Base-by-base conservation (phyloP, 768 basidiomycete genomes). In the Hirschioporus abietinus region DNA sequence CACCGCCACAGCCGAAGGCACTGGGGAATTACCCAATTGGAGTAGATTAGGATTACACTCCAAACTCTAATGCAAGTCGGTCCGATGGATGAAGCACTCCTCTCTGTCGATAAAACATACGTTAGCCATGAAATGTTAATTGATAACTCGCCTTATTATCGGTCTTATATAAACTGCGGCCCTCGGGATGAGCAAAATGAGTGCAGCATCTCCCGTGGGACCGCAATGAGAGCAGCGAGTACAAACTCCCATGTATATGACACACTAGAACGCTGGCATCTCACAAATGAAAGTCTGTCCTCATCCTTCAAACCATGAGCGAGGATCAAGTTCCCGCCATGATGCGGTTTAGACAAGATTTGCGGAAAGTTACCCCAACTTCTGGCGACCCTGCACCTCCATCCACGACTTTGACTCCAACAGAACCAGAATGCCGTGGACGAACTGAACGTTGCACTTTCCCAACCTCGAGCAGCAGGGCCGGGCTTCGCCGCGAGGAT, bases 281-380 rank as follows among this genome's bases (percentile, higher is more conserved):
- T 30, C 42, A 52, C 42, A 52, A 52, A 52, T 52, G 42, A 52
- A 52, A 52, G 42, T 52, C 42, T 52, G 42, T 52, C 42, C 42
- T 12, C 42, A 52, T 20, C 42, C 42, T 52, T 20, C 6, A 12
- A 12, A 15, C 15, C 12, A 52, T 20, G 42, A 52, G 42, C 42
- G 42, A 52, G 42, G 42, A 52, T 15, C 42, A 52, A 52, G 42
- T 52, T 52, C 15, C 42, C 42, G 42, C 42, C 42, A 20, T 52
- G 42, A 3, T 52, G 42, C 42, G 42, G 42, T 52, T 52, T 52
- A 52, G 42, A 52, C 42, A 52, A 52, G 42, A 52, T 52, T 52
- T 52, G 42, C 42, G 42, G 6, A n/a, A 52, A 52, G 42, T 52
- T 52, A 52, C 42, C 42, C 42, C 42, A 52, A 52, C 42, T 20